A percentile compares a stretch with the other conserved stretches of the same genome.
Evolutionary conservation across 495 filamentous ascomycete genomes (phyloP).

Genomic region (Penicillium salamii): DNA sequence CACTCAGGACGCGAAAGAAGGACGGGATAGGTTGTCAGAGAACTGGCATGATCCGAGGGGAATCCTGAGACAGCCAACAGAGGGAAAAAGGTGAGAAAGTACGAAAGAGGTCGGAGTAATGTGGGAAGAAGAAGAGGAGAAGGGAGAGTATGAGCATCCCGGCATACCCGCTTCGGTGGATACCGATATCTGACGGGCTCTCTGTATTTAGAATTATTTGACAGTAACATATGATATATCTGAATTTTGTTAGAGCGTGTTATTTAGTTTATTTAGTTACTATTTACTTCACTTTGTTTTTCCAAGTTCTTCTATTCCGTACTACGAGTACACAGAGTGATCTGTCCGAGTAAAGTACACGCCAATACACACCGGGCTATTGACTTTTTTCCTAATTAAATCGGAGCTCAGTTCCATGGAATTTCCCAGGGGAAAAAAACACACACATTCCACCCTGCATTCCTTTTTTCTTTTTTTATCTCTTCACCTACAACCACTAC

Average conservation of each 20-base stretch:
- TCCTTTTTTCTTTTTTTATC: neutral
- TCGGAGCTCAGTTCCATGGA: neutral
- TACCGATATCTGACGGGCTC: neutral
- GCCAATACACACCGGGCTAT: neutral
- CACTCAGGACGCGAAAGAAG: constrained; percentile 8
- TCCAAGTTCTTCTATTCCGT: too few species aligned
- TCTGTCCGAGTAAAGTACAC: too few species aligned
- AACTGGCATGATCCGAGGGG: constrained; percentile 14
- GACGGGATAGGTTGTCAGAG: constrained; percentile 5
- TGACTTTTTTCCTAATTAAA: constrained; percentile 3
- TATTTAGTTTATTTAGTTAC: too few species aligned
- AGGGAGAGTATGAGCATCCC: constrained; percentile 10
- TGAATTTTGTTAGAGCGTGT: too few species aligned
- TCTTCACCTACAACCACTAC: too few species aligned
- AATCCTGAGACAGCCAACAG: too few species aligned
- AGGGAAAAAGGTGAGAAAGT: too few species aligned
- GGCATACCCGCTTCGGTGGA: constrained; percentile 9
- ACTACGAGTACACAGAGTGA: too few species aligned
- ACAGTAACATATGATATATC: too few species aligned
- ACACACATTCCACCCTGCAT: constrained; percentile 10
- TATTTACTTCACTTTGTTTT: too few species aligned
- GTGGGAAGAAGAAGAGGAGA: neutral
- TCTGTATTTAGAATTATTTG: too few species aligned
- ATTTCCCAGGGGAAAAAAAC: neutral
- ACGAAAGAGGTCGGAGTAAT: neutral